A percentile compares a stretch with the other conserved stretches of the same genome.
These are phyloP conservation scores for Rutstroemia sp. DNA, from an alignment of 2,329 filamentous ascomycete species.

Conservation along the genomic window DNA sequence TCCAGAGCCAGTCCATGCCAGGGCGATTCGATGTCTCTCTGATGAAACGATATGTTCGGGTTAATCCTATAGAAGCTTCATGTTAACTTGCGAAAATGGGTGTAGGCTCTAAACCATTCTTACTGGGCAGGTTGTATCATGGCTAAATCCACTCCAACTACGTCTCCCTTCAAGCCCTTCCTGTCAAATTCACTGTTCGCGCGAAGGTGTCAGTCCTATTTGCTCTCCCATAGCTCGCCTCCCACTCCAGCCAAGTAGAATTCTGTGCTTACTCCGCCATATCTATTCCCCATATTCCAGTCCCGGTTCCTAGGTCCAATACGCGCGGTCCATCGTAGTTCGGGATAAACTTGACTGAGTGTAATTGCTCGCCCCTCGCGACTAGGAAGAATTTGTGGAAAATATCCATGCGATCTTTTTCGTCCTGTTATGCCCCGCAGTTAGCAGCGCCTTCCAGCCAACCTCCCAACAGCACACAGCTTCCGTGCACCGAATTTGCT, in stretches of 20 bases:
- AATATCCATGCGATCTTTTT: constrained; percentile 73
- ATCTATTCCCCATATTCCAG: constrained; percentile 85
- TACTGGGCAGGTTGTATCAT: constrained; percentile 52
- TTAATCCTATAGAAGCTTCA: constrained; percentile 50
- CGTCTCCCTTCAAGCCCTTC: constrained; percentile 35
- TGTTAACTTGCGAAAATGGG: not conserved
- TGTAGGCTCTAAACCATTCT: constrained; percentile 17
- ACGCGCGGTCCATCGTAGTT: constrained; percentile 35
- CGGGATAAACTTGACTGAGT: constrained; percentile 27
- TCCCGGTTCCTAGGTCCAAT: constrained; percentile 72
- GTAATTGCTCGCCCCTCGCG: constrained; percentile 45
- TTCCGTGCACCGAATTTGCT: no score
- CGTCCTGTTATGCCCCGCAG: constrained; percentile 39
- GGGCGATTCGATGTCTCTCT: constrained; percentile 69
- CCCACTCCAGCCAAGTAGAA: not conserved
- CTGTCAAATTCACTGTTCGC: constrained; percentile 8
- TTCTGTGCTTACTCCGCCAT: constrained; percentile 60
- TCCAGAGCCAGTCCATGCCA: constrained; percentile 48
- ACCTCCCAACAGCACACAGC: not conserved
- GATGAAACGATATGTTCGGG: constrained; percentile 58
- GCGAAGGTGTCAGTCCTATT: constrained; percentile 1
- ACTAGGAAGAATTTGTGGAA: constrained; percentile 71
- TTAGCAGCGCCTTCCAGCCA: constrained; percentile 9
- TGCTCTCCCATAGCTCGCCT: not conserved
- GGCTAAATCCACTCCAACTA: constrained; percentile 48